These are phyloP conservation scores for Stereocaulon alpinum DNA, from an alignment of 495 filamentous ascomycete species.

Conservation along the genomic window DNA sequence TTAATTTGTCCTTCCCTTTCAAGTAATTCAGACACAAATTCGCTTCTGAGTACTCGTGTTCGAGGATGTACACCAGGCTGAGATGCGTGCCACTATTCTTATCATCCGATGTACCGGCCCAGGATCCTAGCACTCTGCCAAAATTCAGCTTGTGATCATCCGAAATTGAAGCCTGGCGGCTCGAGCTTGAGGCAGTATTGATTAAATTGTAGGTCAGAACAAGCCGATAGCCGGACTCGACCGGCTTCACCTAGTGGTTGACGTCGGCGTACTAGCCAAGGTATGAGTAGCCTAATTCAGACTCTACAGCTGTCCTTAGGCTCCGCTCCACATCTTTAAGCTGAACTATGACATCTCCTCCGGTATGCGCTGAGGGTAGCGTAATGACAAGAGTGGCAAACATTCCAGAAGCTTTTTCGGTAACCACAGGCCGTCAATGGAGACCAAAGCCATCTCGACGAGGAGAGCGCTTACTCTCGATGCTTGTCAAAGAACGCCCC, in stretches of 20 bases:
- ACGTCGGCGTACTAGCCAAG: constrained; percentile 48
- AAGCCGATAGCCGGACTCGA: constrained; percentile 40
- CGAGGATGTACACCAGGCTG: constrained; percentile 31
- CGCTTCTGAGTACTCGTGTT: constrained; percentile 39
- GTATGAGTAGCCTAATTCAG: constrained; percentile 30
- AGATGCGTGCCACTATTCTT: neutral
- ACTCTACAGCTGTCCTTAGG: constrained; percentile 27
- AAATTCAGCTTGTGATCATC: constrained; percentile 19
- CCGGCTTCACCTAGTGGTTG: constrained; percentile 40
- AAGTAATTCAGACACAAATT: constrained; percentile 30
- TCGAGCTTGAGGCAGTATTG: constrained; percentile 20
- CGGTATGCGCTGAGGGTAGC: constrained; percentile 42
- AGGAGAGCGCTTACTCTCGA: constrained; percentile 28
- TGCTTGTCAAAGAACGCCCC: constrained; percentile 45
- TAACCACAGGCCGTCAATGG: no score
- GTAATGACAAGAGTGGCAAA: constrained; percentile 46
- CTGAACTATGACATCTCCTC: constrained; percentile 38
- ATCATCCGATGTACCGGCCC: constrained; percentile 4
- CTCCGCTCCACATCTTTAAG: constrained; percentile 30
- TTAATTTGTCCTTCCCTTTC: constrained; percentile 32
- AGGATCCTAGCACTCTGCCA: constrained; percentile 22
- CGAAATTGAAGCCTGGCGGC: constrained; percentile 7
- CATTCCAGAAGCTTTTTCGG: constrained; percentile 45
- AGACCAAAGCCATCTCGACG: no score
- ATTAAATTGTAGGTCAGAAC: constrained; percentile 48